Base-by-base conservation (phyloP, 345 rosid species). In the Trapa bicornis region DNA sequence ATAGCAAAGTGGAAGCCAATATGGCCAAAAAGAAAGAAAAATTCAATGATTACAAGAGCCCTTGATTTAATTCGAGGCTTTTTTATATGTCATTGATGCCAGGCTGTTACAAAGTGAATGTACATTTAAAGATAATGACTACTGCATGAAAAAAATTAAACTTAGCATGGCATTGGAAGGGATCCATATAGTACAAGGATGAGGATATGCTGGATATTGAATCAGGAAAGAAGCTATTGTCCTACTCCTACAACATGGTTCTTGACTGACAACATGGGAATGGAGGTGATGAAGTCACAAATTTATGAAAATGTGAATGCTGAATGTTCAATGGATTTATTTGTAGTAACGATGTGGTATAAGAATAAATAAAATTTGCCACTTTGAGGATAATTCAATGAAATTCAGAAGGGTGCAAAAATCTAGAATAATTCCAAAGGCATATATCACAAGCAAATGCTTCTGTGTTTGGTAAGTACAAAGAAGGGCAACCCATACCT, bases 401-500 rank as follows among this genome's bases (percentile, higher is more conserved):
- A 57, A 6, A 57, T 8, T 57, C 6, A 37, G 4, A 57, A 57
- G 37, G 37, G 37, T 14, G 33, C 8, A 5, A 1, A 5, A 2
- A 7, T 12, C 12, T 22, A 57, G 1, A 29, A 22, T 29, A 57
- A n/a, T 22, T 53, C 58, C 62, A 29, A 29, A 57, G 4, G 33
- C 35, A 32, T 36, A n/a, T 22, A 22, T 22, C 29, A 22, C 29
- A 22, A 22, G 29, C 29, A 22, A 22, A 22, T 22, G 29, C 29
- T 22, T 22, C 29, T 22, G 29, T 22, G 29, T 22, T 22, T 22
- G 29, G 29, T 22, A 22, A 22, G 42, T 37, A 65, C 43, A 36
- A 42, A 47, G n/a, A 37, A 61, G 64, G 52, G 7, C 60, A 65
- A 52, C 61, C 22, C 37, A 33, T 81, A 86, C 99, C 97, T 87